phyloP scores from a whole-genome alignment of 208 protist genomes.

The Wallacemonas sp. region DNA sequence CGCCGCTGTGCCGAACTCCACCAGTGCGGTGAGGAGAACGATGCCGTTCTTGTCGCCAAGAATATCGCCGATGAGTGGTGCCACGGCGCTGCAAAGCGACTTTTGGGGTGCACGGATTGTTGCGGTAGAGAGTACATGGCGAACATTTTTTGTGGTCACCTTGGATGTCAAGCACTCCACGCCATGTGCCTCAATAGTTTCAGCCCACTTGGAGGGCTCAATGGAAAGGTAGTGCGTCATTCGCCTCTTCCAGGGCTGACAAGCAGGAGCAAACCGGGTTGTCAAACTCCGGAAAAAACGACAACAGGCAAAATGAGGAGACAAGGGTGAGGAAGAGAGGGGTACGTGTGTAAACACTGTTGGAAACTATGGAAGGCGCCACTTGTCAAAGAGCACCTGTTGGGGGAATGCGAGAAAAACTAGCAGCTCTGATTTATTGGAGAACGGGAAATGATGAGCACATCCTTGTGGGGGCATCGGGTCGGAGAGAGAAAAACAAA shows the following conservation, averaged over 20 bases:
- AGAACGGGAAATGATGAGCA: no score
- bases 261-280: background rate
- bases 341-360: no score
- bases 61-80: conserved; percentile 47
- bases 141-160: conserved; percentile 69
- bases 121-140: conserved; percentile 66
- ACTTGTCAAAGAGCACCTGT: no score
- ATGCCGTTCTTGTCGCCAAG: conserved; percentile 37
- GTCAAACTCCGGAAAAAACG: background rate
- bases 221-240: conserved; percentile 31
- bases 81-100: conserved; percentile 49
- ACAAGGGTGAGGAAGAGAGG: no score
- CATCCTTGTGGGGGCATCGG: no score
- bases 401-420: no score
- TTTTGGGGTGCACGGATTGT: conserved; percentile 65
- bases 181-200: conserved; percentile 47
- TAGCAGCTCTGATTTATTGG: no score
- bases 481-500: conserved; percentile 5
- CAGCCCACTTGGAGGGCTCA: conserved; percentile 64
- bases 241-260: background rate
- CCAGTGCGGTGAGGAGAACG: conserved; percentile 66
- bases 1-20: conserved; percentile 64
- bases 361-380: no score
- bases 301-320: background rate
- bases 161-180: conserved; percentile 44